phyloP scores from a whole-genome alignment of 2,329 filamentous ascomycete genomes.

The Colletotrichum filicis region DNA sequence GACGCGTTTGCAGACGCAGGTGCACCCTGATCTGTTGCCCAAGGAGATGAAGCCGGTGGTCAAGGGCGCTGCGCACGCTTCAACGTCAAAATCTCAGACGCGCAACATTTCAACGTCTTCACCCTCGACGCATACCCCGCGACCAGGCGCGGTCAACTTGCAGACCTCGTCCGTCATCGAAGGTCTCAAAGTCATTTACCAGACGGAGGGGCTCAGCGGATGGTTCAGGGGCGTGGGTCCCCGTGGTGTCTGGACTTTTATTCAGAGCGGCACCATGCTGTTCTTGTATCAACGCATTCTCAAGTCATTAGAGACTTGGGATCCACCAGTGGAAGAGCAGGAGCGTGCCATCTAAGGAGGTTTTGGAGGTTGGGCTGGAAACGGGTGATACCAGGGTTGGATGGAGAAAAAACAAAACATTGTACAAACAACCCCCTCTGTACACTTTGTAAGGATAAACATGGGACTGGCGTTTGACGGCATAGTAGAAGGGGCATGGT shows the following conservation, averaged over 20 bases:
- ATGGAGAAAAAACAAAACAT: conserved; percentile 8
- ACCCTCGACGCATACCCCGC: conserved; percentile 83
- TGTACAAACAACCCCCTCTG: conserved; percentile 32
- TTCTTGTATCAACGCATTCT: conserved; percentile 93
- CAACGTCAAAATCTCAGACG: conserved; percentile 61
- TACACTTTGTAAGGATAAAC: conserved; percentile 36
- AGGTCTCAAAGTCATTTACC: conserved; percentile 88
- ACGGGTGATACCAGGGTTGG: conserved; percentile 2
- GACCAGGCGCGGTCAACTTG: conserved; percentile 81
- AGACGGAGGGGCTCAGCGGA: conserved; percentile 85
- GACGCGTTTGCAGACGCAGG: conserved; percentile 93
- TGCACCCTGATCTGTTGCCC: conserved; percentile 56
- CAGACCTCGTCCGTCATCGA: conserved; percentile 91
- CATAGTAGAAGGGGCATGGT: conserved; percentile 30
- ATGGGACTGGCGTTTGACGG: conserved; percentile 33
- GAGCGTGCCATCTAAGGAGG: conserved; percentile 26
- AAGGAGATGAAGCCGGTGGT: conserved; percentile 35
- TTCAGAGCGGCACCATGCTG: conserved; percentile 96
- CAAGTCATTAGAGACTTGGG: conserved; percentile 74
- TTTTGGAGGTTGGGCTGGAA: background rate
- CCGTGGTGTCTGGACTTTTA: conserved; percentile 94
- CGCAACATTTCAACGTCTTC: conserved; percentile 90
- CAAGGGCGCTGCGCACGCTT: conserved; percentile 39
- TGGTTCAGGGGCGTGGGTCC: conserved; percentile 97
- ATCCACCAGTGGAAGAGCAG: conserved; percentile 45